Evolutionary conservation across 1,284 basidiomycete genomes (phyloP).

Genomic region (Chiua sp.): DNA sequence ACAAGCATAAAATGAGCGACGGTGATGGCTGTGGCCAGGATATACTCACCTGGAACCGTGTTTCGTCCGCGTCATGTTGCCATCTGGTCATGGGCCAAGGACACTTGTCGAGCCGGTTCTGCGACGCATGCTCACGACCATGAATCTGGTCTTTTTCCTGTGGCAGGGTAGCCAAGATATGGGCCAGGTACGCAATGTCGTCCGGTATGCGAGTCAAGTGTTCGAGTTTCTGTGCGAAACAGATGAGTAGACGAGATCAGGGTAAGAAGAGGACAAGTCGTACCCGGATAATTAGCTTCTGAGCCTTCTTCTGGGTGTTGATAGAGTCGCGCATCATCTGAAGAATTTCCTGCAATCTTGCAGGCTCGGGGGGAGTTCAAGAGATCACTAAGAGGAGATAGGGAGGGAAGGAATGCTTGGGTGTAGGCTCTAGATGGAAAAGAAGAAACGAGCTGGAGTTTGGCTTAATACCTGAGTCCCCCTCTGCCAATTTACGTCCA

Average conservation of each 20-base stretch:
- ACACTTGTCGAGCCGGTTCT: too few relatives aligned
- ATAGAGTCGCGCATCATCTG: constrained; percentile 87
- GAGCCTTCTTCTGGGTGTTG: constrained; percentile 70
- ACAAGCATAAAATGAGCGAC: too few relatives aligned
- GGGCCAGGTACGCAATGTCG: constrained; percentile 96
- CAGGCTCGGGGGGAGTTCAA: constrained; percentile 79
- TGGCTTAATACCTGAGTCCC: background rate
- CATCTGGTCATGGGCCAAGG: too few relatives aligned
- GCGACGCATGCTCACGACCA: too few relatives aligned
- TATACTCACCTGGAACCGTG: too few relatives aligned
- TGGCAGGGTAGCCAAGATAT: constrained; percentile 84
- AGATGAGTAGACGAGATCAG: constrained; percentile 28
- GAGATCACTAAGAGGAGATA: constrained; percentile 47
- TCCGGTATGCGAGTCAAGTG: constrained; percentile 89
- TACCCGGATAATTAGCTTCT: constrained; percentile 79
- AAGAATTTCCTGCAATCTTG: constrained; percentile 83
- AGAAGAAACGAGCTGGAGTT: background rate
- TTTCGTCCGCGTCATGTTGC: too few relatives aligned
- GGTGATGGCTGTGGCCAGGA: too few relatives aligned
- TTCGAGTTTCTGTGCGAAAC: constrained; percentile 76
- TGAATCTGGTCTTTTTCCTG: constrained; percentile 88
- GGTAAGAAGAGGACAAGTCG: constrained; percentile 30
- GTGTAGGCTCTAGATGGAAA: constrained; percentile 34
- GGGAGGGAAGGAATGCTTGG: constrained; percentile 25
- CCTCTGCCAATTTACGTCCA: background rate